phyloP scores from a whole-genome alignment of 169 alveolate genomes.

The Cryptosporidium muris region DNA sequence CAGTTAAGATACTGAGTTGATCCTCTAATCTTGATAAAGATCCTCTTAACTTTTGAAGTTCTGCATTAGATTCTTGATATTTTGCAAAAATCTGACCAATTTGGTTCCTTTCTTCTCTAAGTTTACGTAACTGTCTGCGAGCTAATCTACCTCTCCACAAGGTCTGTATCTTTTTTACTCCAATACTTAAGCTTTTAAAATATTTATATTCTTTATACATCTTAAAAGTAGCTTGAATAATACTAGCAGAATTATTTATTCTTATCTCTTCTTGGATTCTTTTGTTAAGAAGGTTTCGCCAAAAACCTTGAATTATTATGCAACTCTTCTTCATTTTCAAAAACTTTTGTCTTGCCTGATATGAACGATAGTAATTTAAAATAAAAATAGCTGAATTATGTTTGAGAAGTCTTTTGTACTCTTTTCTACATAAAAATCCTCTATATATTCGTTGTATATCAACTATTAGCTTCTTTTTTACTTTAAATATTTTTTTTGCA shows the following conservation, averaged over 20 bases:
- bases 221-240: constrained; percentile 81
- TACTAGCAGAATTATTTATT: constrained; percentile 74
- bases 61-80: constrained; percentile 77
- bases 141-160: constrained; percentile 83
- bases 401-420: constrained; percentile 11
- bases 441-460: constrained; percentile 50
- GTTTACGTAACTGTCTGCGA: constrained; percentile 75
- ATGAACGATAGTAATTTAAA: constrained; percentile 26
- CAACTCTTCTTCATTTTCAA: constrained; percentile 25
- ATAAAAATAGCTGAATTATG: constrained; percentile 44
- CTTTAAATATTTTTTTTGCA: background rate
- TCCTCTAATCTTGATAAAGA: constrained; percentile 80
- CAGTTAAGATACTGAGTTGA: constrained; percentile 73
- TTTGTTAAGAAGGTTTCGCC: constrained; percentile 36
- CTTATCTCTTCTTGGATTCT: constrained; percentile 67
- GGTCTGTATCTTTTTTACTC: constrained; percentile 78
- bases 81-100: constrained; percentile 70
- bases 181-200: constrained; percentile 72
- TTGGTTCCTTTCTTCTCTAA: constrained; percentile 81
- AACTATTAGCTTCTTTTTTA: background rate
- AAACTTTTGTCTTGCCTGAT: constrained; percentile 47
- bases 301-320: constrained; percentile 17
- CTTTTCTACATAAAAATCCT: constrained; percentile 39
- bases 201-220: constrained; percentile 72
- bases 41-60: constrained; percentile 80